Base-by-base conservation (phyloP, 1,284 basidiomycete species). In the Fomes fomentarius region DNA sequence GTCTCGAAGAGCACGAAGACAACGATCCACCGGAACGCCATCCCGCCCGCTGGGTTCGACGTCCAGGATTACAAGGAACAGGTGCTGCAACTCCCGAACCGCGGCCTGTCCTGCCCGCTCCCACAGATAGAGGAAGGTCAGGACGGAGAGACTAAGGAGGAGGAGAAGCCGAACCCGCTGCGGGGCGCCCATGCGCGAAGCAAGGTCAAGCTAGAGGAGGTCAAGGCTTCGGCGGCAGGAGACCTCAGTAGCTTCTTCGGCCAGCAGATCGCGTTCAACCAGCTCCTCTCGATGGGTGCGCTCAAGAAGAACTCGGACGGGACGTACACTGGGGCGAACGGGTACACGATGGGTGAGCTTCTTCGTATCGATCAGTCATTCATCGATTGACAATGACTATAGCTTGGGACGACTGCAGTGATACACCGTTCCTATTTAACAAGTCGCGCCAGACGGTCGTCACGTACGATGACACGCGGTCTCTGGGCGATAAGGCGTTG, bases 391-490 rank as follows among this genome's bases (percentile, higher is more conserved):
- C 28, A 12, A 7, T 30, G 28, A 7, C 6, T 10, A 24, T 40
- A 70, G 71, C 55, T 33, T 90, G 88, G 87, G 88, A 91, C 67
- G 67, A 79, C 49, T 91, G 88, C 71, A 87, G 84, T 42, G 81
- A 82, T 60, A 91, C 88, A 28, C 88, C 88, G 74, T 82, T 74
- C 65, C 59, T 82, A 24, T 82, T 70, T 67, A 74, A 79, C 52
- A 68, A 66, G 6, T 58, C 70, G 11, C 69, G 71, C 51, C 65
- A 66, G 38, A 86, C 84, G 24, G 82, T 90, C 42, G 78, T 91
- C 56, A 87, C 85, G 0, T 89, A 87, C 66, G 87, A 89, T 65
- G 87, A 92, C 66, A 82, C 87, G 2, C 75, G 76, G 61, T 86
- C 83, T 15, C 76, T 91, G 58, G 81, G 75, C 6, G 76, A 84